A percentile compares a stretch with the other conserved stretches of the same genome.
phyloP scores from a whole-genome alignment of 2,329 filamentous ascomycete species.

The Alternaria metachromatica region DNA sequence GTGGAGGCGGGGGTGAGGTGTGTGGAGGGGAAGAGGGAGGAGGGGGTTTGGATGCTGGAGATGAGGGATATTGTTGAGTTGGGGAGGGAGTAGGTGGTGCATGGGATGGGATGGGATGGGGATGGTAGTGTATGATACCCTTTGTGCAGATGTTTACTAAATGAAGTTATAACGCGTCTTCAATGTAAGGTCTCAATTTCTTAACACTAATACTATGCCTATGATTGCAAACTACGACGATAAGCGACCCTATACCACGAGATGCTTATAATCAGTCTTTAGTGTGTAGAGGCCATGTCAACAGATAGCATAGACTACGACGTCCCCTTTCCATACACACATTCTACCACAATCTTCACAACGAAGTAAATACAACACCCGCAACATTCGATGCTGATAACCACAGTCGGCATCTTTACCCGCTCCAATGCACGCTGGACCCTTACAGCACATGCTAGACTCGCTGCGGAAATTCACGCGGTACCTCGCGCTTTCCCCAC shows the following conservation, averaged over 20 bases:
- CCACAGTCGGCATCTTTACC: background rate
- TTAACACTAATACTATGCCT: background rate
- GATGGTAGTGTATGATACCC: background rate
- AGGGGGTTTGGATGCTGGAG: constrained; percentile 68
- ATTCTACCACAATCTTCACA: background rate
- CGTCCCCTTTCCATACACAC: background rate
- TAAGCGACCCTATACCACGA: background rate
- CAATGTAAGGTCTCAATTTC: accelerated
- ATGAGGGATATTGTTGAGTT: constrained; percentile 69
- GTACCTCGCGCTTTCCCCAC: background rate
- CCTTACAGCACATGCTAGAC: background rate
- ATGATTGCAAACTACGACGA: background rate
- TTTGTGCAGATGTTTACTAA: background rate
- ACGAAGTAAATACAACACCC: background rate
- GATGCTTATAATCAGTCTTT: background rate
- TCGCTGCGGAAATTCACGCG: background rate
- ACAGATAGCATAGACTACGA: background rate
- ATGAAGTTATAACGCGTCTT: accelerated
- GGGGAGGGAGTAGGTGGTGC: constrained; percentile 54
- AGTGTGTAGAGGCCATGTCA: background rate
- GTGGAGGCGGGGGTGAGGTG: constrained; percentile 63
- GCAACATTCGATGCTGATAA: accelerated
- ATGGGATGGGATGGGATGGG: background rate
- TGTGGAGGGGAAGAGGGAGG: constrained; percentile 59
- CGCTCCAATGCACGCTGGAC: background rate